These are phyloP conservation scores for Neurospora sp. DNA, from an alignment of 495 filamentous ascomycete genomes.

Conservation along the genomic window DNA sequence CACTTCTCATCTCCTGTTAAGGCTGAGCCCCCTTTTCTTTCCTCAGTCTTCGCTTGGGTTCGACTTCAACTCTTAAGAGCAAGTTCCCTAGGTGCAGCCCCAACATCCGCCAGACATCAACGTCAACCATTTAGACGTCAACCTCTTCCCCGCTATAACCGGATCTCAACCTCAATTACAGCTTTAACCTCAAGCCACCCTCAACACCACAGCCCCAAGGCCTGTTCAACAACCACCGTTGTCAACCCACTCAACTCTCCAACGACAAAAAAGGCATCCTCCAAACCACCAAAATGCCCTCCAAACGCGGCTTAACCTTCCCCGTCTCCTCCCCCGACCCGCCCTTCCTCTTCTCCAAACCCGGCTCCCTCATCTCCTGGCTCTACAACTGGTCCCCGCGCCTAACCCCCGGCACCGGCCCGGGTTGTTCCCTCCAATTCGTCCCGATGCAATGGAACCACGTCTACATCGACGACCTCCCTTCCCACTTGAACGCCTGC, in stretches of 20 bases:
- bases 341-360: conserved; percentile 13
- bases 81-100: too few species aligned
- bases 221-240: too few species aligned
- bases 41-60: too few species aligned
- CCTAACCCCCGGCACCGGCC: conserved; percentile 7
- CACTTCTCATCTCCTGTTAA: not conserved
- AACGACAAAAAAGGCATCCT: too few species aligned
- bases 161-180: not conserved
- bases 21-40: not conserved
- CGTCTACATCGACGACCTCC: conserved; percentile 11
- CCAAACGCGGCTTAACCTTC: conserved; percentile 16
- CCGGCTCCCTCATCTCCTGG: conserved; percentile 12
- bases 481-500: not conserved
- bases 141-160: not conserved
- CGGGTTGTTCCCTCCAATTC: conserved; percentile 6
- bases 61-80: too few species aligned
- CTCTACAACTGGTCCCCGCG: conserved; percentile 19
- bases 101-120: not conserved
- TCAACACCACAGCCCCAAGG: too few species aligned
- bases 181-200: too few species aligned
- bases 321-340: conserved; percentile 8
- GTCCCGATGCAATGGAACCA: conserved; percentile 20
- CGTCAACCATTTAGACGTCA: not conserved
- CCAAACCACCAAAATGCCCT: not conserved
- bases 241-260: too few species aligned